These are phyloP conservation scores for Kalmanozyma brasiliensis DNA, from an alignment of 1,284 basidiomycete species.

Conservation along the genomic window DNA sequence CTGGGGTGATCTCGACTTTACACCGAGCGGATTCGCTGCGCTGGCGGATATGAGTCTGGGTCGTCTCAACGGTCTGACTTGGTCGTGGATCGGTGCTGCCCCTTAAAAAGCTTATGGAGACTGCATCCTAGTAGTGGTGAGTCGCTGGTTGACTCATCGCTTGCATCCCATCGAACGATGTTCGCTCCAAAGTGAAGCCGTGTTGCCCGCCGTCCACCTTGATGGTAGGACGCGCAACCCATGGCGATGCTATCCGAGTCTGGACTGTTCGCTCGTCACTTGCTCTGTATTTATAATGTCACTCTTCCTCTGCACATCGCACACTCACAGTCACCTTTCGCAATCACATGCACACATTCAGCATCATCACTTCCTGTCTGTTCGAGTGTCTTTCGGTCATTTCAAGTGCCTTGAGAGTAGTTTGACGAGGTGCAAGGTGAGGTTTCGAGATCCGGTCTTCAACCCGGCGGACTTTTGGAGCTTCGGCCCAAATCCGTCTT, in stretches of 20 bases:
- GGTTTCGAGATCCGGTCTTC: no score
- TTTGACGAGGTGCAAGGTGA: no score
- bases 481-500: no score
- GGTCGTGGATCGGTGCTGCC: conserved; percentile 48
- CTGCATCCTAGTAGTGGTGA: no score
- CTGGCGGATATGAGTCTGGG: conserved; percentile 47
- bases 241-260: background rate
- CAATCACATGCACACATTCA: background rate
- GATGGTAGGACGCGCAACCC: conserved; percentile 39
- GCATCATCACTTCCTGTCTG: no score
- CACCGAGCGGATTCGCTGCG: conserved; percentile 48
- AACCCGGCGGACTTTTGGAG: no score
- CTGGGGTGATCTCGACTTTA: conserved; percentile 56
- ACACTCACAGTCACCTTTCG: background rate
- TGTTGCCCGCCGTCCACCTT: conserved; percentile 25
- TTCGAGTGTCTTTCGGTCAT: no score
- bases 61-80: conserved; percentile 47
- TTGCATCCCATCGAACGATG: background rate
- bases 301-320: conserved; percentile 2
- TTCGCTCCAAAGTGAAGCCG: background rate
- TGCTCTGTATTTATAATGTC: conserved; percentile 12
- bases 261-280: background rate
- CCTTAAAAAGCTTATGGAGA: conserved; percentile 11
- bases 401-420: no score
- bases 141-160: conserved; percentile 12